Conservation (phyloP, 2,329 filamentous ascomycete species). For the Calonectria pteridis region DNA sequence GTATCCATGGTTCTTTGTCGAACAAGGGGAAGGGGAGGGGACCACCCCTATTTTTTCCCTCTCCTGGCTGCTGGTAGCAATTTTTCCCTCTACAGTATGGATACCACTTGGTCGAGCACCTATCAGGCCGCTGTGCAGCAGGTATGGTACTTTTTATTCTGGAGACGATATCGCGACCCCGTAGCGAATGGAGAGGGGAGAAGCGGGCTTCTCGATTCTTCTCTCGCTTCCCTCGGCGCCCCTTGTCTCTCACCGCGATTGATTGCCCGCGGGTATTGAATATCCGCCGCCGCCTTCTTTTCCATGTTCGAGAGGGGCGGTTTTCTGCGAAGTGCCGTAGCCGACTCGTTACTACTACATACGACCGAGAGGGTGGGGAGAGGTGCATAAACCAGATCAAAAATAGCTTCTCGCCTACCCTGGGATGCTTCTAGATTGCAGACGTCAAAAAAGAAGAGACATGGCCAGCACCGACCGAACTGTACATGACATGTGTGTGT, state of each 20-base stretch:
- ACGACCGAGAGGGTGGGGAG: neutral
- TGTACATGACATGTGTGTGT: neutral
- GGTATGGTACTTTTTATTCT: constrained; percentile 1
- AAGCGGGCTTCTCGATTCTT: neutral
- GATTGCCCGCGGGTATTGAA: neutral
- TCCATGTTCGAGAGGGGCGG: neutral
- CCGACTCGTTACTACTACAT: neutral
- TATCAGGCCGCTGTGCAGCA: neutral
- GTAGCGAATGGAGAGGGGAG: neutral
- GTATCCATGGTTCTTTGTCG: constrained; percentile 20
- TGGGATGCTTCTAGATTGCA: neutral
- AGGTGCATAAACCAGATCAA: constrained; percentile 1
- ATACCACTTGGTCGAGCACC: neutral
- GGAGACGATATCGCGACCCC: neutral
- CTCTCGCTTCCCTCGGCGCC: neutral
- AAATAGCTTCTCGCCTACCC: constrained; percentile 12
- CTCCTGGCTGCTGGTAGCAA: neutral
- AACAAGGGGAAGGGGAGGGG: constrained; percentile 1
- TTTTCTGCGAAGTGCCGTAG: neutral
- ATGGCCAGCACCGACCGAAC: neutral
- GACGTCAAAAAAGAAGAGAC: neutral
- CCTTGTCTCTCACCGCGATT: constrained; percentile 1
- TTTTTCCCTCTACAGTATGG: neutral
- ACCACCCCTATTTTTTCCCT: constrained; percentile 3
- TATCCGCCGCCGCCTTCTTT: neutral